These are phyloP conservation scores for Penicillium italicum DNA, from an alignment of 2,329 filamentous ascomycete genomes.

Conservation along the genomic window DNA sequence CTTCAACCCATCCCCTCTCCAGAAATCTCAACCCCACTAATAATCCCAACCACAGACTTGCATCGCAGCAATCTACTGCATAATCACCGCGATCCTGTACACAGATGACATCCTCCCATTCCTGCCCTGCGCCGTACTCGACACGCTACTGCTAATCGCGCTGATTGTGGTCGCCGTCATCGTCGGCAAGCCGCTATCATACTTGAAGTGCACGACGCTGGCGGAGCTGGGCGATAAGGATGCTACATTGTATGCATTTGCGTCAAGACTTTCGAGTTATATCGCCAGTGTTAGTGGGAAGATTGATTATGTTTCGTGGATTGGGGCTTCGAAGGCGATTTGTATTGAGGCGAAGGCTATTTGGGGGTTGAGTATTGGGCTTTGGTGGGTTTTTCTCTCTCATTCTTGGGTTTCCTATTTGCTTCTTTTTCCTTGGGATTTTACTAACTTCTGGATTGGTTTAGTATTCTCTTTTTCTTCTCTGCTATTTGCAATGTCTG, in stretches of 20 bases:
- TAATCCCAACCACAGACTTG: constrained; percentile 55
- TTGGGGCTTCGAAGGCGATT: constrained; percentile 59
- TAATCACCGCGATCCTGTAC: constrained; percentile 78
- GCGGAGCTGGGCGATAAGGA: constrained; percentile 45
- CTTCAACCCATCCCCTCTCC: not conserved
- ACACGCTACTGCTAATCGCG: constrained; percentile 68
- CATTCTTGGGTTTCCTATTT: not conserved
- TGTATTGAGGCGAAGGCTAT: constrained; percentile 83
- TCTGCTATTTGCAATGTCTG: constrained; percentile 57
- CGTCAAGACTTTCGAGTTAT: constrained; percentile 51
- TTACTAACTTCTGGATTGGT: not conserved
- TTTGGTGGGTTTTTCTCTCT: constrained; percentile 54
- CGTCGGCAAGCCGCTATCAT: constrained; percentile 75
- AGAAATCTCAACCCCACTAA: not conserved
- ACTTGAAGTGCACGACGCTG: constrained; percentile 65
- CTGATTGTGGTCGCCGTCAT: constrained; percentile 73
- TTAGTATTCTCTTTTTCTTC: constrained; percentile 63
- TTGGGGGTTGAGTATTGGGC: constrained; percentile 78
- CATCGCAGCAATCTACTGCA: constrained; percentile 74
- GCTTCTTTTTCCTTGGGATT: too few relatives aligned
- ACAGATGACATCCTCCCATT: constrained; percentile 72
- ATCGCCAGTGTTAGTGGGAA: constrained; percentile 50
- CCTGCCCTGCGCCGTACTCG: constrained; percentile 63
- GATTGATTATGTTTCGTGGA: constrained; percentile 53
- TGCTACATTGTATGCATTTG: constrained; percentile 53